phyloP scores from a whole-genome alignment of 352 stramenopile species.

The Phytophthora citrophthora region DNA sequence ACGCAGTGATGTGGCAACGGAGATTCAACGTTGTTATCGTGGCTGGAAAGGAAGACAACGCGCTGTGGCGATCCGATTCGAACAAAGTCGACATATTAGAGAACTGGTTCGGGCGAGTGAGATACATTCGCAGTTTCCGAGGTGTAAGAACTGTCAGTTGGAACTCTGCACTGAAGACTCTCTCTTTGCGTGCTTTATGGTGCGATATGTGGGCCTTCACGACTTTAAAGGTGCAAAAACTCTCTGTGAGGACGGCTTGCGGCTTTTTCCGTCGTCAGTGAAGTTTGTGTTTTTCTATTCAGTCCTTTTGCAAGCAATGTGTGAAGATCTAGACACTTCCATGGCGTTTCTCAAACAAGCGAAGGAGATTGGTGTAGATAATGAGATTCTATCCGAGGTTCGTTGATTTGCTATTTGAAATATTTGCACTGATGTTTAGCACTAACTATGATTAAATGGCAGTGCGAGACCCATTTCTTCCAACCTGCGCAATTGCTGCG shows the following conservation, averaged over 20 bases:
- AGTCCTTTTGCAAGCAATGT: conserved; percentile 45
- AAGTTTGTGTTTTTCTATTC: conserved; percentile 53
- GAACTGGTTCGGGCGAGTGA: conserved; percentile 24
- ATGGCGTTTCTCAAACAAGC: conserved; percentile 41
- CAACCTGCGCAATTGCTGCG: conserved; percentile 59
- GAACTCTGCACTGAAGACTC: conserved; percentile 45
- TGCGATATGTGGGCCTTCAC: conserved; percentile 52
- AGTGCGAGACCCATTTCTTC: conserved; percentile 60
- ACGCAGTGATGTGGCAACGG: conserved; percentile 29
- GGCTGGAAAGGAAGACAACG: conserved; percentile 43
- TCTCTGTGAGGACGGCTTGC: conserved; percentile 46
- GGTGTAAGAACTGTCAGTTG: conserved; percentile 38
- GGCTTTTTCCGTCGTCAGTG: conserved; percentile 43
- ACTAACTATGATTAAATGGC: not conserved
- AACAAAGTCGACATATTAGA: conserved; percentile 46
- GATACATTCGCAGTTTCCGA: conserved; percentile 27
- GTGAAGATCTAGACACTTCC: conserved; percentile 47
- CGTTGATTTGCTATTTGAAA: not conserved
- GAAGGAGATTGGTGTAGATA: conserved; percentile 20
- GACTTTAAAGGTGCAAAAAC: conserved; percentile 45
- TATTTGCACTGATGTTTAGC: not conserved
- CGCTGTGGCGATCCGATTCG: conserved; percentile 36
- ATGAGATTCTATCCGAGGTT: conserved; percentile 48
- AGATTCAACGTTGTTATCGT: conserved; percentile 48
- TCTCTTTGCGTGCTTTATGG: conserved; percentile 60